phyloP scores from a whole-genome alignment of 2,329 filamentous ascomycete genomes.

The Reticulascus tulasneorum region DNA sequence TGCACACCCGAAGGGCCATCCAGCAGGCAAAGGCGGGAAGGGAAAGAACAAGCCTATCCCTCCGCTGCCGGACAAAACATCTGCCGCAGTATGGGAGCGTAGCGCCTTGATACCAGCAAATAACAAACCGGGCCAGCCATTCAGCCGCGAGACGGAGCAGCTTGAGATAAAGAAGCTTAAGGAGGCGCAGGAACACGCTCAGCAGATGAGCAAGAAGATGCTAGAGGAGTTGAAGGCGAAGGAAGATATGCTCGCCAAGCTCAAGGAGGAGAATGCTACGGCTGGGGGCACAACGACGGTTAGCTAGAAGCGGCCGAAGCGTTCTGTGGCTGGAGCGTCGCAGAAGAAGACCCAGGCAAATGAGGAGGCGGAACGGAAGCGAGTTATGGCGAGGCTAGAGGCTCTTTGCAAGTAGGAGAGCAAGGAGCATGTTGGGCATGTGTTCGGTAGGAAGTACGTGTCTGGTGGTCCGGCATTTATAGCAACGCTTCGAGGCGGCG shows the following conservation, averaged over 20 bases:
- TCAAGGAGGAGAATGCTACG: conserved; percentile 57
- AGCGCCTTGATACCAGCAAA: conserved; percentile 71
- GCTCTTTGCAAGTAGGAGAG: too few species aligned
- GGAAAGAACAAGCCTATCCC: conserved; percentile 45
- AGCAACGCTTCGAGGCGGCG: too few species aligned
- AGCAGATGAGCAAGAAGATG: conserved; percentile 55
- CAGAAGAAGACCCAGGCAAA: neutral
- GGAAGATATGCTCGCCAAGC: conserved; percentile 55
- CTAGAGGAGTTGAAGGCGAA: conserved; percentile 60
- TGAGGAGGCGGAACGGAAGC: too few species aligned
- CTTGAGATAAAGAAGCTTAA: conserved; percentile 57
- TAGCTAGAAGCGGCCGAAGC: conserved; percentile 11
- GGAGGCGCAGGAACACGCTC: conserved; percentile 62
- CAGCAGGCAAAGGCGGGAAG: conserved; percentile 43
- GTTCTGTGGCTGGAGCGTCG: too few species aligned
- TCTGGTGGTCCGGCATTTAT: too few species aligned
- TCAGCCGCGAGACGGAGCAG: conserved; percentile 67
- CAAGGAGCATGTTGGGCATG: too few species aligned
- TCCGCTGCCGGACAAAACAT: conserved; percentile 27
- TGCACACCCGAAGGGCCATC: conserved; percentile 48
- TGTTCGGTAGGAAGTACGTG: too few species aligned
- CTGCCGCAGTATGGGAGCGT: conserved; percentile 47
- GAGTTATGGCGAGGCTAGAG: neutral
- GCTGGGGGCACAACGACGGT: conserved; percentile 28
- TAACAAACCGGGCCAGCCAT: conserved; percentile 66